A percentile compares a stretch with the other conserved stretches of the same genome.
phyloP scores from a whole-genome alignment of 371 early-diverging fungal genomes.

The Homolaphlyctis polyrhiza region DNA sequence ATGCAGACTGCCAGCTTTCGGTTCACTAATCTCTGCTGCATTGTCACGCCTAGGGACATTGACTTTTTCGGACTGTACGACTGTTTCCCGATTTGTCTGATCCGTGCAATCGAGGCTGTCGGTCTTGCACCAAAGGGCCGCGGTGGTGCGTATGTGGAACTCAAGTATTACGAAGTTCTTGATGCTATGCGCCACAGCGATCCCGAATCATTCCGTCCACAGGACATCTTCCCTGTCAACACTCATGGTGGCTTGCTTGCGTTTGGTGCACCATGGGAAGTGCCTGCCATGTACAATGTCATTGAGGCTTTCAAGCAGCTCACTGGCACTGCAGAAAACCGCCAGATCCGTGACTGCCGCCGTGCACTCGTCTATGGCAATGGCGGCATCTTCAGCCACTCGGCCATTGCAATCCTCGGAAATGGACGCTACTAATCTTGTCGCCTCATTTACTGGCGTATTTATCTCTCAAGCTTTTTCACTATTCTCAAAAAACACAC shows the following conservation, averaged over 20 bases:
- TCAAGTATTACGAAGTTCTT: conserved; percentile 22
- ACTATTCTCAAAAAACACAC: no score
- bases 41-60: no score
- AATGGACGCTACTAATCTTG: no score
- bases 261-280: conserved; percentile 40
- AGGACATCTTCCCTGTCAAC: conserved; percentile 33
- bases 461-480: no score
- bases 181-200: conserved; percentile 1
- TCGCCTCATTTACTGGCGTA: no score
- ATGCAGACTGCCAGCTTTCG: no score
- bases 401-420: conserved; percentile 27
- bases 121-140: conserved; percentile 31
- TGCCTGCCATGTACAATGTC: conserved; percentile 38
- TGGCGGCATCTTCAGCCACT: conserved; percentile 29
- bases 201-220: conserved; percentile 19
- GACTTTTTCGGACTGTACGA: conserved; percentile 35
- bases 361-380: conserved; percentile 34
- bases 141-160: conserved; percentile 28
- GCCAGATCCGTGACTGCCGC: conserved; percentile 22
- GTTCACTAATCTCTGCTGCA: no score
- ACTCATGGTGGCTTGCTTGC: conserved; percentile 36
- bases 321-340: conserved; percentile 12
- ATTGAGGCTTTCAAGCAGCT: conserved; percentile 27
- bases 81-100: conserved; percentile 38
- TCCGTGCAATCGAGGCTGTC: conserved; percentile 34